These are phyloP conservation scores for Trypanosoma congolense DNA, from an alignment of 208 protist species.

Conservation along the genomic window DNA sequence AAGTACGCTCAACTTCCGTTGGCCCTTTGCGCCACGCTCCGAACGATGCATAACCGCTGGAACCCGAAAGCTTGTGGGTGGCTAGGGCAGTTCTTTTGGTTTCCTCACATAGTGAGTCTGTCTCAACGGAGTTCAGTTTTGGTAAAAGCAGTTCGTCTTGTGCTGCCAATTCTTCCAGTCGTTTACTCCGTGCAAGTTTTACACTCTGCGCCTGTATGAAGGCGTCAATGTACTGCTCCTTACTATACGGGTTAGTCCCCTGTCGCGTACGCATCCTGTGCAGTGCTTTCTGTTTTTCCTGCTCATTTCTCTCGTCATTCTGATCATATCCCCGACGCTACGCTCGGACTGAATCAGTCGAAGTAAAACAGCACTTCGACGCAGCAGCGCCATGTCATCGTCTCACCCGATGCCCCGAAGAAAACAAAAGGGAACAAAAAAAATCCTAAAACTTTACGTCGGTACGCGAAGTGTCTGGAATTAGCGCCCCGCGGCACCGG, in stretches of 20 bases:
- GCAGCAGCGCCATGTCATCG: background rate
- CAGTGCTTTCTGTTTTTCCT: slow-evolving; percentile 2
- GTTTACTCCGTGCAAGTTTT: slow-evolving; percentile 9
- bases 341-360: background rate
- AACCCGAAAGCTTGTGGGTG: no score
- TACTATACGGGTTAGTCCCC: slow-evolving; percentile 42
- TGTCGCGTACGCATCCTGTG: no score
- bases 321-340: background rate
- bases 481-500: no score
- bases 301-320: background rate
- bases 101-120: background rate
- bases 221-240: slow-evolving; percentile 66
- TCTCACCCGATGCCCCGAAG: background rate
- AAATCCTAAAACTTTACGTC: no score
- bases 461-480: no score
- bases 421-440: no score
- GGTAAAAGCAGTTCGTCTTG: slow-evolving; percentile 6
- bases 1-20: slow-evolving; percentile 10
- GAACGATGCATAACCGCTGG: slow-evolving; percentile 3
- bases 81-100: no score
- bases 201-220: slow-evolving; percentile 59
- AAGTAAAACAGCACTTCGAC: background rate
- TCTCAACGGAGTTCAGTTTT: slow-evolving; percentile 1
- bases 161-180: background rate
- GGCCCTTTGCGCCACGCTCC: slow-evolving; percentile 21